Conservation (phyloP, 2,329 filamentous ascomycete genomes). For the Zarea fungicola region DNA sequence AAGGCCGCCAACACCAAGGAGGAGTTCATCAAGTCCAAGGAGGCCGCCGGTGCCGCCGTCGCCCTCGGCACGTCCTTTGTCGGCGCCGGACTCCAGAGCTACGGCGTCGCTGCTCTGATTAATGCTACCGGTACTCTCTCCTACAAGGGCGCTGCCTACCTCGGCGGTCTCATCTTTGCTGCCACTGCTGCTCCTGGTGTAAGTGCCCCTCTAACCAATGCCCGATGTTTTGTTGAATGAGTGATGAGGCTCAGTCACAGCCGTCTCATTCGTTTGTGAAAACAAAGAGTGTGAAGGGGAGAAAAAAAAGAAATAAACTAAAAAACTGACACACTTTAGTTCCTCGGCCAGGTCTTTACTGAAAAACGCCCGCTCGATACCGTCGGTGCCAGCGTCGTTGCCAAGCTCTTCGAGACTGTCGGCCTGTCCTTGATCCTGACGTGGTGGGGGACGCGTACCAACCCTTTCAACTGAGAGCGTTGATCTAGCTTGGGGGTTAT, state of each 20-base stretch:
- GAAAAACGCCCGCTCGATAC: conserved; percentile 92
- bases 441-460: conserved; percentile 96
- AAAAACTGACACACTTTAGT: conserved; percentile 48
- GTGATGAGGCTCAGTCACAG: too few relatives aligned
- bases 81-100: conserved; percentile 83
- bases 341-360: conserved; percentile 78
- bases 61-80: conserved; percentile 87
- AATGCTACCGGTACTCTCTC: conserved; percentile 92
- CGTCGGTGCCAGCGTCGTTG: conserved; percentile 75
- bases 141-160: conserved; percentile 96
- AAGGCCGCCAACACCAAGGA: conserved; percentile 91
- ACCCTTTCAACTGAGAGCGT: conserved; percentile 70
- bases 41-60: conserved; percentile 79
- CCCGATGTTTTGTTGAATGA: too few relatives aligned
- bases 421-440: conserved; percentile 88
- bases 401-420: conserved; percentile 87
- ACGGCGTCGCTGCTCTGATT: conserved; percentile 83
- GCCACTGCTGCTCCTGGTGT: conserved; percentile 84
- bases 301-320: too few relatives aligned
- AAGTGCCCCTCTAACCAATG: conserved; percentile 33
- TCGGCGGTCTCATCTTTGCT: conserved; percentile 86
- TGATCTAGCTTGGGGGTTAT: background rate
- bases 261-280: too few relatives aligned
- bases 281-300: too few relatives aligned
- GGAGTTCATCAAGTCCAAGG: conserved; percentile 91